These are phyloP conservation scores for Moricandia moricandioides DNA, from an alignment of 345 rosid genomes.

Conservation along the genomic window DNA sequence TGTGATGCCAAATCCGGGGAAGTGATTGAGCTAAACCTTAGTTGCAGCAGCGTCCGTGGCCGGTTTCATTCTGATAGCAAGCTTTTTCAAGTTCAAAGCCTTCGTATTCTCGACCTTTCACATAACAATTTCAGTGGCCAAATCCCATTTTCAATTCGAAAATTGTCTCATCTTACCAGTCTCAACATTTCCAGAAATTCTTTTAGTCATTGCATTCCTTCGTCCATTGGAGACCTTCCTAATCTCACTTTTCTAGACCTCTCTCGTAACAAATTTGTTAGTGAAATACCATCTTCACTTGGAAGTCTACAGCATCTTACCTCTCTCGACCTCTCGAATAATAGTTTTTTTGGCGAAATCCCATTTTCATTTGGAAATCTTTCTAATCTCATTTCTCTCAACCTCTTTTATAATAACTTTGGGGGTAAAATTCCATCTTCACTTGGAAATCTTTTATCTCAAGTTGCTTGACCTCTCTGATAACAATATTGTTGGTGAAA, in stretches of 20 bases:
- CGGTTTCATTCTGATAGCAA: slow-evolving; percentile 12
- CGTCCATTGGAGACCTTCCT: not conserved
- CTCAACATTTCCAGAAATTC: not conserved
- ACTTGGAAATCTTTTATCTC: not conserved
- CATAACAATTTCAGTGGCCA: not conserved
- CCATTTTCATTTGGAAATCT: not conserved
- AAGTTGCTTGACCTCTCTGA: not conserved
- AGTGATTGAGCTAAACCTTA: not conserved
- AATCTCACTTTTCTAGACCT: not conserved
- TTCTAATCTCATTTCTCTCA: not conserved
- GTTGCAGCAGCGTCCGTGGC: not conserved
- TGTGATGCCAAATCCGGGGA: not conserved
- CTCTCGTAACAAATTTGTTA: not conserved
- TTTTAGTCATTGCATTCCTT: not conserved
- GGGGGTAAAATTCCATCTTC: not conserved
- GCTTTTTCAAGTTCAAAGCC: not conserved
- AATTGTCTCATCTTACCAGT: not conserved
- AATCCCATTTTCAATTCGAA: not conserved
- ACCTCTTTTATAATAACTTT: not conserved
- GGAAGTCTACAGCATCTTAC: not conserved
- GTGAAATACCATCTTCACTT: not conserved
- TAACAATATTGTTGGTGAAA: not conserved
- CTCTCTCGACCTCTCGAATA: not conserved
- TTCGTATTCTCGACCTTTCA: not conserved
- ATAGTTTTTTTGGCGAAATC: not conserved